These are phyloP conservation scores for Flammula alnicola DNA, from an alignment of 1,284 basidiomycete species.

Conservation along the genomic window DNA sequence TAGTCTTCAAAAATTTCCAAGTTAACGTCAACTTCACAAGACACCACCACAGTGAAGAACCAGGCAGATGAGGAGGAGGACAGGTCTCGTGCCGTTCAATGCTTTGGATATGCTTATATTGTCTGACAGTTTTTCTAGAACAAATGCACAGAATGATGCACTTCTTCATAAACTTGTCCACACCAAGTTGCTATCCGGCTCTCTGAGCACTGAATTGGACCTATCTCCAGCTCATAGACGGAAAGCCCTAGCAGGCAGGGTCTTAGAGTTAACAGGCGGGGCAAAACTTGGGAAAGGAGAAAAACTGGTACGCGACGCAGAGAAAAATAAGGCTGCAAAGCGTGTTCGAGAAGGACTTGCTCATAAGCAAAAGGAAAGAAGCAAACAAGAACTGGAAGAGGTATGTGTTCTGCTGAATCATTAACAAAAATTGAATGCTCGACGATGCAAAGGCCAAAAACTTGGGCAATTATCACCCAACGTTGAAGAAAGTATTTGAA, in stretches of 20 bases:
- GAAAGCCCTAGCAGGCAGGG: constrained; percentile 74
- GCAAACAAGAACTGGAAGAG: constrained; percentile 63
- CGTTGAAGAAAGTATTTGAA: constrained; percentile 69
- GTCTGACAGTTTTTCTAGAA: constrained; percentile 42
- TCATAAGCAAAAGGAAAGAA: constrained; percentile 61
- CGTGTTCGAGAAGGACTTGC: constrained; percentile 69
- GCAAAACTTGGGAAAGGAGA: constrained; percentile 77
- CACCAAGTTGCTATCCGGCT: constrained; percentile 75
- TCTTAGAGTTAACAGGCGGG: constrained; percentile 68
- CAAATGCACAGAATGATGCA: constrained; percentile 75
- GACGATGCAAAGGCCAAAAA: constrained; percentile 64
- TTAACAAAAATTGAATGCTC: constrained; percentile 14
- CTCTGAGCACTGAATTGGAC: constrained; percentile 61
- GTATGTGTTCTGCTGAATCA: constrained; percentile 38
- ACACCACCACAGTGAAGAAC: constrained; percentile 19
- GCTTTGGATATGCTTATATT: not conserved
- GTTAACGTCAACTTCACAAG: constrained; percentile 44
- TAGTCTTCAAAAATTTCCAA: constrained; percentile 77
- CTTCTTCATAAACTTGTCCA: constrained; percentile 77
- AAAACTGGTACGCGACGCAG: constrained; percentile 55
- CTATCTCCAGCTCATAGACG: constrained; percentile 66
- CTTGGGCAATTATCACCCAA: constrained; percentile 79
- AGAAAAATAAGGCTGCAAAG: constrained; percentile 71
- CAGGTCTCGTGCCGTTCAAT: constrained; percentile 32
- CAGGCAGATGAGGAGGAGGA: constrained; percentile 53